Evolutionary conservation across 352 stramenopile species (phyloP).

Genomic region (Globisporangium nunn): DNA sequence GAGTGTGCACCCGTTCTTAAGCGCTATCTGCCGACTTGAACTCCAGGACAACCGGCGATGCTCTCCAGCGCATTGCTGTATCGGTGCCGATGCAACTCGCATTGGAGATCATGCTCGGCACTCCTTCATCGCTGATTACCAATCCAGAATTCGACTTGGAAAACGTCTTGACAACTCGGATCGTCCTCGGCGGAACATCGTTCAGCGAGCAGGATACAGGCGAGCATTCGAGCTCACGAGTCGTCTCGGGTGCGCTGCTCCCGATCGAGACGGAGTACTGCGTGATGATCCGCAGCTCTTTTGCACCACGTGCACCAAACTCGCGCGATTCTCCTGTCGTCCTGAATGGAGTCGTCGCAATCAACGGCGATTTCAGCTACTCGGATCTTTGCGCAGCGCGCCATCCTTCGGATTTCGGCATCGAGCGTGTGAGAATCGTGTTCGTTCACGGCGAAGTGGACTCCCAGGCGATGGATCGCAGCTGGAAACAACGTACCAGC

Average conservation of each 20-base stretch:
- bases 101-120: constrained; percentile 5
- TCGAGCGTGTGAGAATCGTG: neutral
- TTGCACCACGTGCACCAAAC: neutral
- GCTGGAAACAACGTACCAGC: neutral
- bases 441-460: constrained; percentile 8
- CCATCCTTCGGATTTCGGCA: neutral
- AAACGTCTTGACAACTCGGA: neutral
- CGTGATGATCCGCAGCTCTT: neutral
- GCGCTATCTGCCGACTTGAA: too few species aligned
- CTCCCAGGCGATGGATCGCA: constrained; percentile 6
- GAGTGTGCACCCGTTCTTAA: too few species aligned
- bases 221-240: neutral
- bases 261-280: neutral
- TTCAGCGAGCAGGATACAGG: neutral
- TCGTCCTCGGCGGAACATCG: constrained; percentile 1
- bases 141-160: neutral
- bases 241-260: constrained; percentile 1
- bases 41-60: neutral
- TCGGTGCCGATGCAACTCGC: constrained; percentile 12
- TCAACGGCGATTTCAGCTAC: constrained; percentile 4
- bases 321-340: neutral
- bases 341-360: constrained; percentile 1
- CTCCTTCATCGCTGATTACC: neutral
- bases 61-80: neutral
- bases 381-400: neutral